Conservation (phyloP, 2,329 filamentous ascomycete genomes). For the Microdochium trichocladiopsis region DNA sequence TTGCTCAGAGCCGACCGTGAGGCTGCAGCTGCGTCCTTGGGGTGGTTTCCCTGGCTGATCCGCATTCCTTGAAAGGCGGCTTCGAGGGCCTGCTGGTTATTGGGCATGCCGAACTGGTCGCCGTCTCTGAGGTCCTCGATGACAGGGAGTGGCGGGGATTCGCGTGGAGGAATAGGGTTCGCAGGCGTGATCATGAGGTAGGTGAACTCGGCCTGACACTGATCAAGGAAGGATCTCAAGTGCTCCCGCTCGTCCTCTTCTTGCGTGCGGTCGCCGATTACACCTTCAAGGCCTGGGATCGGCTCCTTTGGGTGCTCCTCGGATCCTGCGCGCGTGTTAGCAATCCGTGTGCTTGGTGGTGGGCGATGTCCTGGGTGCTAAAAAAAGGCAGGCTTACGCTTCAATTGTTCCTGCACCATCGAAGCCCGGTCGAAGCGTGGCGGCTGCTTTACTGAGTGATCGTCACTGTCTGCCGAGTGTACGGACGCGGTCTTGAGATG, state of each 20-base stretch:
- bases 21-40: conserved; percentile 39
- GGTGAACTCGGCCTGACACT: conserved; percentile 59
- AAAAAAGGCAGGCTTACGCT: conserved; percentile 31
- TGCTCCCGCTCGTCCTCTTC: conserved; percentile 37
- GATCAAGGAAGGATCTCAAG: conserved; percentile 55
- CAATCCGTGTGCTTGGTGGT: neutral
- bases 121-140: conserved; percentile 53
- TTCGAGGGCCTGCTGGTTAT: conserved; percentile 32
- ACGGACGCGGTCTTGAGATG: conserved; percentile 54
- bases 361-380: neutral
- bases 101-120: conserved; percentile 38
- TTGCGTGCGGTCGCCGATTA: conserved; percentile 16
- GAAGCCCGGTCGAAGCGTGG: conserved; percentile 35
- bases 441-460: conserved; percentile 37
- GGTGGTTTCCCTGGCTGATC: conserved; percentile 45
- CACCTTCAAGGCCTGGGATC: conserved; percentile 34
- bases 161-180: conserved; percentile 58
- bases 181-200: conserved; percentile 63
- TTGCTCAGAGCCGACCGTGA: neutral
- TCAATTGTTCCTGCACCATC: conserved; percentile 49
- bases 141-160: conserved; percentile 50
- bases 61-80: conserved; percentile 22
- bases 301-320: conserved; percentile 30
- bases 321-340: conserved; percentile 23
- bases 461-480: conserved; percentile 28